These are phyloP conservation scores for Aspergillus felis DNA, from an alignment of 2,329 filamentous ascomycete species.

Conservation along the genomic window DNA sequence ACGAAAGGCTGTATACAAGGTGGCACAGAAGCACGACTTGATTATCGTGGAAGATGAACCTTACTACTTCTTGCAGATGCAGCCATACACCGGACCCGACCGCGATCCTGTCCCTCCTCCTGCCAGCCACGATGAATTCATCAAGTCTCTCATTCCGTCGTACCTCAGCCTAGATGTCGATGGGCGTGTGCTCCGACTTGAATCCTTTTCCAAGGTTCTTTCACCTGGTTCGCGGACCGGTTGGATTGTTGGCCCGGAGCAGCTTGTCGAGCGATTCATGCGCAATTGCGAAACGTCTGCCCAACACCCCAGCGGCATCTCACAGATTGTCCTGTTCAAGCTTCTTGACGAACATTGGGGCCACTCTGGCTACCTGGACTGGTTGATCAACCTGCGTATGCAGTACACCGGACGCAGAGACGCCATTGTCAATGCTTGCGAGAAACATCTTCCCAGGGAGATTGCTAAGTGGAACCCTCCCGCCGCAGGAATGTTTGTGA, in stretches of 20 bases:
- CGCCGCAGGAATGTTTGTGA: constrained; percentile 89
- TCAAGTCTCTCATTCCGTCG: constrained; percentile 68
- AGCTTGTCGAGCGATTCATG: constrained; percentile 77
- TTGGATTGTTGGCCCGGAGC: constrained; percentile 84
- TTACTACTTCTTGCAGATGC: constrained; percentile 88
- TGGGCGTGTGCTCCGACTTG: constrained; percentile 82
- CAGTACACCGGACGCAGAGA: constrained; percentile 80
- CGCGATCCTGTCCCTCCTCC: constrained; percentile 54
- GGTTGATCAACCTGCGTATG: constrained; percentile 76
- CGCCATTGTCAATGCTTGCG: constrained; percentile 73
- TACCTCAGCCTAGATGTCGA: constrained; percentile 77
- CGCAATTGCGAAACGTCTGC: constrained; percentile 78
- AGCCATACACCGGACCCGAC: constrained; percentile 61
- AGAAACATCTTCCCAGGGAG: constrained; percentile 67
- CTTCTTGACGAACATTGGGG: constrained; percentile 93
- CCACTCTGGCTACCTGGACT: constrained; percentile 81
- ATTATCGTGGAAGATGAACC: constrained; percentile 90
- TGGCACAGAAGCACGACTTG: constrained; percentile 79
- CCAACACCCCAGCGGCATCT: constrained; percentile 81
- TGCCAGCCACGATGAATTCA: constrained; percentile 65
- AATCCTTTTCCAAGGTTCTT: constrained; percentile 91
- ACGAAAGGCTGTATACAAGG: constrained; percentile 67
- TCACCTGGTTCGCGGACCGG: constrained; percentile 76
- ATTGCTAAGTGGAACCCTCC: constrained; percentile 78
- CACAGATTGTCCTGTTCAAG: constrained; percentile 81